Base-by-base conservation (phyloP, 2,329 filamentous ascomycete species). In the Myriosclerotinia scirpicola region DNA sequence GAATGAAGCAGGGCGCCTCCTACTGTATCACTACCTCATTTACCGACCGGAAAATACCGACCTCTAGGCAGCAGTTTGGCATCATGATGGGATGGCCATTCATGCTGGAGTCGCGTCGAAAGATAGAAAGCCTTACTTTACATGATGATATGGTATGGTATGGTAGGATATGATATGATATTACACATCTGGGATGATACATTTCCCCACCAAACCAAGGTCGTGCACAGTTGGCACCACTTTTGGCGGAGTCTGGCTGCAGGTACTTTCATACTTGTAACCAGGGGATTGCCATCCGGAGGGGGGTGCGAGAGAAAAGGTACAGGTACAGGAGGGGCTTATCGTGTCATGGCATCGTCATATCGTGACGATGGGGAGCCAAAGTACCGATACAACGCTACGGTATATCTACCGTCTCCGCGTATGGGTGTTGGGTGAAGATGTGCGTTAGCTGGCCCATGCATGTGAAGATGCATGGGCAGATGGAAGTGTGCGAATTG, bases 151-250 rank as follows among this genome's bases (percentile, higher is more conserved):
- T n/a, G n/a, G n/a, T n/a, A n/a, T n/a, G n/a, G n/a, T n/a, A n/a
- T n/a, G n/a, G n/a, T n/a, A n/a, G n/a, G 30, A 44, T 15, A 38
- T 60, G 30, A 15, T 48, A 60, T 26, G 30, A 22, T 22, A 36
- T 15, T 12, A n/a, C 34, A 22, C 36, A 48, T 48, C 20, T 53
- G 3, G 26, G 8, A 59, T 17, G 30, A 22, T 50, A 60, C 12
- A 14, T 60, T 50, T 11, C 42, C 30, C 58, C 58, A 38, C 44
- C 58, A n/a, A 60, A 26, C 44, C 48, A 30, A 60, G 44, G 30
- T 60, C 1, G 58, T 60, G 58, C 58, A 60, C 58, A 26, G 30
- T n/a, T 12, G 30, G 20, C 56, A 60, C 44, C 58, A 60, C 44
- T 36, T 48, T 50, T 60, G 34, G 44, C 42, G 58, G 44, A 60